Evolutionary conservation across 2,329 filamentous ascomycete genomes (phyloP), one percentile per base, ranked within the genome.

Genomic region (Metarhizium rileyi): DNA sequence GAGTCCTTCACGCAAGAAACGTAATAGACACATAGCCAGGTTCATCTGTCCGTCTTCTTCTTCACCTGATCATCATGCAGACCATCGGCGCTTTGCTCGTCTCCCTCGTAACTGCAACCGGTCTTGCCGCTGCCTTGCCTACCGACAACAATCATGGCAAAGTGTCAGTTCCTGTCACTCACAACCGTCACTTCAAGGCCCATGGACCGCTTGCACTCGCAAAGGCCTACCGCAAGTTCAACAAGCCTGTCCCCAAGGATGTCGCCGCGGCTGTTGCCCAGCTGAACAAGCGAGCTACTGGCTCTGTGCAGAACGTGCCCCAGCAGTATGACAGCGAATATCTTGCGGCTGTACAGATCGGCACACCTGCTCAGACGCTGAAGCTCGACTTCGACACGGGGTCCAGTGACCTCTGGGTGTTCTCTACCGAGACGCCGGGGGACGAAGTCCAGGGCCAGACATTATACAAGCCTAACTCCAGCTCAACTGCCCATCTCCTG

Each of bases 391-490:
- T 59, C 27, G 57, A 59, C 28, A 59, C 56, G 10, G 56, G 57
- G 26, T 58, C 59, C 20, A 59, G 59, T 43, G 62, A 64, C 26
- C 55, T 66, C 9, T 59, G 56, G 49, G 60, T 58, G 54, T 74
- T 73, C 53, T 72, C 68, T 52, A 68, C 70, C 49, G 69, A 71
- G 52, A 74, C 70, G 26, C 59, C 63, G 36, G 48, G 58, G 27
- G 28, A 48, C 18, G 56, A 69, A 46, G 59, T 70, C 8, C 57
- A 61, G 4, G 71, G 70, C 1, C 71, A 74, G 53, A 59, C 61
- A 0, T 44, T 67, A n/a, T 75, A 70, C 57, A 57, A 67, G 38
- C 67, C 71, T 1, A 53, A 48, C 25, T 57, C 62, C 43, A 72
- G 68, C 52, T 65, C 62, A 12, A 68, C 68, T 2, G 61, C 72